phyloP scores from a whole-genome alignment of 2,329 filamentous ascomycete species.

The Zopfia rhizophila region DNA sequence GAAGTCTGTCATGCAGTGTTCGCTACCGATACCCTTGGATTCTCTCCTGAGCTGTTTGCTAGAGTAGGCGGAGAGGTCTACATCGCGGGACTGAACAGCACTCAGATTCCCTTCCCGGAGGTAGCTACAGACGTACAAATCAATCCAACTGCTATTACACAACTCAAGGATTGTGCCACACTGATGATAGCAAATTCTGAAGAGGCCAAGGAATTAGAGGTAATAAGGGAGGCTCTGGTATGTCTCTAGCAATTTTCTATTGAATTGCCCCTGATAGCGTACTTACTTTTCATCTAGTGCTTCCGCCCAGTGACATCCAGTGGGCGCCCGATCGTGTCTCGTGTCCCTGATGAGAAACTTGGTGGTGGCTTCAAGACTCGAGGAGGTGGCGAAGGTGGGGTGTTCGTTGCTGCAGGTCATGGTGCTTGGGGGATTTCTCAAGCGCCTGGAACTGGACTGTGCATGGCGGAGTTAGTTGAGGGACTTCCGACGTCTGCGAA shows the following conservation, averaged over 20 bases:
- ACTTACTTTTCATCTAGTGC: constrained; percentile 56
- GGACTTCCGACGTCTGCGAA: constrained; percentile 68
- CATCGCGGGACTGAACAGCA: constrained; percentile 76
- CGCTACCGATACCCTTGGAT: constrained; percentile 66
- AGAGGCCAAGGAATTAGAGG: constrained; percentile 65
- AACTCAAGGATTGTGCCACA: constrained; percentile 61
- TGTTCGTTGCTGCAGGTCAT: constrained; percentile 78
- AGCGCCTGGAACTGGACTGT: constrained; percentile 73
- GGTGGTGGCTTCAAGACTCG: constrained; percentile 60
- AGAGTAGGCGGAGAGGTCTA: constrained; percentile 75
- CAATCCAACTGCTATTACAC: constrained; percentile 59
- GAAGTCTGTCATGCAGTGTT: constrained; percentile 74
- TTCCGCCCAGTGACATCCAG: constrained; percentile 75
- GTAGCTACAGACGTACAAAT: constrained; percentile 62
- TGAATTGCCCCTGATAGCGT: too few species aligned
- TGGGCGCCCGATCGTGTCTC: constrained; percentile 71
- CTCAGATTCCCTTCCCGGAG: constrained; percentile 68
- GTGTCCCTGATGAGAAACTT: constrained; percentile 67
- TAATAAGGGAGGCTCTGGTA: constrained; percentile 70
- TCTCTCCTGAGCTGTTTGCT: constrained; percentile 77
- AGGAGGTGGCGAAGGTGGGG: constrained; percentile 64
- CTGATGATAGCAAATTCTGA: constrained; percentile 60
- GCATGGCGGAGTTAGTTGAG: constrained; percentile 76
- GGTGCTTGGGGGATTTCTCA: constrained; percentile 75
- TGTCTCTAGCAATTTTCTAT: too few species aligned